phyloP scores from a whole-genome alignment of 148 eudicot species.

The Salicornia ramosissima region DNA sequence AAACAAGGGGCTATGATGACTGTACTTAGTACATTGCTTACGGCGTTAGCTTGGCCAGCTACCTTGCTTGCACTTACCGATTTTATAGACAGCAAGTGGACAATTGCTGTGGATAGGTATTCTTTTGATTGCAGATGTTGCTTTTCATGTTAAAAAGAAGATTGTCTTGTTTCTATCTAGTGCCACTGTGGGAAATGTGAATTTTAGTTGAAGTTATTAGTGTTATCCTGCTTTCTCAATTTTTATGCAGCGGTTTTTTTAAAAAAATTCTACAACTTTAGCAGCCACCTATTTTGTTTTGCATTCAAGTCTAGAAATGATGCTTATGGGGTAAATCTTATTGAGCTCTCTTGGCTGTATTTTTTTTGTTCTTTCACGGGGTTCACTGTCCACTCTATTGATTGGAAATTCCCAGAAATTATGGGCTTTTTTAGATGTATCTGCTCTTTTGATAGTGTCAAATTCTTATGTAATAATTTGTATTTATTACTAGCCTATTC shows the following conservation, averaged over 20 bases:
- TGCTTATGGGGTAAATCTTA: background rate
- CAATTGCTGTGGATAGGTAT: constrained; percentile 92
- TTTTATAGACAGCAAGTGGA: constrained; percentile 98
- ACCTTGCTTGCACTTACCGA: constrained; percentile 69
- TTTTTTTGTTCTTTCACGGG: background rate
- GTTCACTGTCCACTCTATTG: background rate
- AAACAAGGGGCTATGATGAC: constrained; percentile 98
- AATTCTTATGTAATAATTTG: too few relatives aligned
- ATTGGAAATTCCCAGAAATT: background rate
- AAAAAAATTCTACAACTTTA: background rate
- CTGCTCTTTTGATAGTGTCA: background rate
- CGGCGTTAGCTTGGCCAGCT: constrained; percentile 98
- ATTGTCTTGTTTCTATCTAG: background rate
- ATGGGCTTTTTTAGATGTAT: background rate
- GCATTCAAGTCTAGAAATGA: background rate
- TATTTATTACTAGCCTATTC: too few relatives aligned
- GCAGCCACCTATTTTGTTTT: background rate
- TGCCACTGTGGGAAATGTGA: background rate
- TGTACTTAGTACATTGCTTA: constrained; percentile 64
- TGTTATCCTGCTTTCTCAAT: background rate
- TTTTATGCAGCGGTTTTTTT: background rate
- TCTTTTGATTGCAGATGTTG: background rate
- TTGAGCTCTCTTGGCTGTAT: background rate
- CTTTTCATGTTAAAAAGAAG: background rate
- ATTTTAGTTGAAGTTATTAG: background rate